Evolutionary conservation across 306 rosid genomes (phyloP), one percentile per base, ranked within the genome.

Genomic region (Geum urbanum): DNA sequence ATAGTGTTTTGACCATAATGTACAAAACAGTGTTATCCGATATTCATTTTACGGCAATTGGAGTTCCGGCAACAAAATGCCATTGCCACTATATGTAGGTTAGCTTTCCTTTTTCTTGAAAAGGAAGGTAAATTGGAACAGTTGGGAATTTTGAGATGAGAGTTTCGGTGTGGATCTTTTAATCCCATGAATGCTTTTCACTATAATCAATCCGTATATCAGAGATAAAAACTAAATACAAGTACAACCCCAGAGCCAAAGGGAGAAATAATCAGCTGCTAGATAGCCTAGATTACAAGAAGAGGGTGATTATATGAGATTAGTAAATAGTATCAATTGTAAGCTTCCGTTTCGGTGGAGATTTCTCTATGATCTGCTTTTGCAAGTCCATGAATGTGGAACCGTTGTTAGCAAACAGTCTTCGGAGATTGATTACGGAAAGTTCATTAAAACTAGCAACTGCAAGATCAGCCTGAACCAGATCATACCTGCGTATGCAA

Each of bases 381-480:
- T 91, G 96, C 76, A 84, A 66, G 75, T 95, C 97, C 97, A 91
- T 95, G 76, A 95, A 95, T 35, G 95, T 86, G 9, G 91, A 86
- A 44, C 99, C 99, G 65, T 79, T 91, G 77, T 91, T 86, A 6
- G 96, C 99, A 74, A 95, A 95, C 70, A 95, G 74, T 86, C 99
- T 91, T 72, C 99, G 71, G 24, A 95, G 81, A 87, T 95, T 95
- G 82, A 95, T 95, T 73, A 95, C 97, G 0, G 99, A 95, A 59
- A 95, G 96, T 79, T 95, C 99, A 49, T 74, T 86, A 22, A 89
- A 89, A 77, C 87, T 86, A 59, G 86, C 99, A 61, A 95, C 87
- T n/a, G 99, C 89, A 81, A 95, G 96, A 86, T 95, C 99, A n/a
- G 97, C 95, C 75, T 95, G 99, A 64, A 76, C 84, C 78, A 95